These are phyloP conservation scores for Solanum clarkiae DNA, from an alignment of 257 asterid genomes.

Conservation along the genomic window DNA sequence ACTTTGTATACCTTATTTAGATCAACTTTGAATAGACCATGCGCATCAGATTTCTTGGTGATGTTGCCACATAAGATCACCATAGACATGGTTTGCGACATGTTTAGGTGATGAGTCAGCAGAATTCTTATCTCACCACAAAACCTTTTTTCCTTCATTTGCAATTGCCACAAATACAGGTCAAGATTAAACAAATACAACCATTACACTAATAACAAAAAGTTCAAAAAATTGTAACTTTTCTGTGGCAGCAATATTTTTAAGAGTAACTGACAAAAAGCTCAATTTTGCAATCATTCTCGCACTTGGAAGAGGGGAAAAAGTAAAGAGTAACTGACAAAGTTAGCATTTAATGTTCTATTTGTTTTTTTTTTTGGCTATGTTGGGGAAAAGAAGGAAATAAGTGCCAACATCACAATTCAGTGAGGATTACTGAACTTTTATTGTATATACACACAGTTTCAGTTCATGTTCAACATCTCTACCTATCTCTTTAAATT, in stretches of 20 bases:
- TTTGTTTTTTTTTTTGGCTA: background rate
- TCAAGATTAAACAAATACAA: background rate
- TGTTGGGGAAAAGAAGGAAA: background rate
- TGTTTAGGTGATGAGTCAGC: constrained; percentile 74
- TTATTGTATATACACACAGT: constrained; percentile 68
- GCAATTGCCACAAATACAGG: background rate
- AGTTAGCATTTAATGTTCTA: background rate
- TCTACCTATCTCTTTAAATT: constrained; percentile 76
- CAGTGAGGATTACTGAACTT: constrained; percentile 27
- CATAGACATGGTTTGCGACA: constrained; percentile 66
- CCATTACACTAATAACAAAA: background rate
- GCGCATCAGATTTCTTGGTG: constrained; percentile 72
- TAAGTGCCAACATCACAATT: background rate
- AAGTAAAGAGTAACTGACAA: background rate
- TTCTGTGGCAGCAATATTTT: background rate
- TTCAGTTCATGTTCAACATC: constrained; percentile 78
- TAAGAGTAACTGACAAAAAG: background rate
- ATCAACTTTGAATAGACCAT: constrained; percentile 64
- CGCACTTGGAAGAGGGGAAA: background rate
- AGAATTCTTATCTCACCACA: constrained; percentile 75
- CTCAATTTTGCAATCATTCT: background rate
- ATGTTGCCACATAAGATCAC: constrained; percentile 56
- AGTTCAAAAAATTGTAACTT: background rate
- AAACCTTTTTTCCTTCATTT: constrained; percentile 74
- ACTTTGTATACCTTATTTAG: constrained; percentile 74